phyloP scores from a whole-genome alignment of 768 basidiomycete species.

The Rhodosporidiobolus odoratus region DNA sequence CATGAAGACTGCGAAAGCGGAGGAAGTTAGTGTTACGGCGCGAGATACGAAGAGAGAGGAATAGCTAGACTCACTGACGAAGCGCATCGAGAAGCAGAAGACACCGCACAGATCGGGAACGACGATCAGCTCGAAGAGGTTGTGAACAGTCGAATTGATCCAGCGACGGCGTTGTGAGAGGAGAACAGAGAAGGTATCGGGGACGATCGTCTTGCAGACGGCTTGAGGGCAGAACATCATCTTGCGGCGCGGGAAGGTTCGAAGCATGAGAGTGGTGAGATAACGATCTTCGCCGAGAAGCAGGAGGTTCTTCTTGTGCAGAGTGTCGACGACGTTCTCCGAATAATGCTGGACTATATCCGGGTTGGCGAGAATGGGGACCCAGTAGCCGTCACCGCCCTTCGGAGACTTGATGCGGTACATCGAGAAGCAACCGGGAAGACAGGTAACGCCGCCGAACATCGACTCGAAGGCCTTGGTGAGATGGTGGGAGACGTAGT shows the following conservation, averaged over 20 bases:
- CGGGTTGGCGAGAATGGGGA: constrained; percentile 95
- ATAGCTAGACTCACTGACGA: constrained; percentile 53
- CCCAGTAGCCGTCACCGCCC: constrained; percentile 91
- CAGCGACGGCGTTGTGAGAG: constrained; percentile 95
- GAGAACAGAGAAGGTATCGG: constrained; percentile 88
- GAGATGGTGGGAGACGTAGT: constrained; percentile 98
- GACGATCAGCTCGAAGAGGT: constrained; percentile 85
- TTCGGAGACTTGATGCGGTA: constrained; percentile 99
- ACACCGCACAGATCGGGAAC: constrained; percentile 98
- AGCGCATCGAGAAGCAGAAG: constrained; percentile 99
- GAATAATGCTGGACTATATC: constrained; percentile 99
- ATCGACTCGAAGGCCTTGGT: constrained; percentile 99
- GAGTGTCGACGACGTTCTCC: constrained; percentile 96
- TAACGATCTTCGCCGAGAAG: constrained; percentile 99
- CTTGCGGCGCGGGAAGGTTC: constrained; percentile 99
- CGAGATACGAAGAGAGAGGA: neutral
- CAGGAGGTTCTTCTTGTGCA: constrained; percentile 98
- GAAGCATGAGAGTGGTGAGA: constrained; percentile 91
- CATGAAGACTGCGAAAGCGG: constrained; percentile 60
- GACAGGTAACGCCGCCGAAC: constrained; percentile 98
- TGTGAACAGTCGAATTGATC: constrained; percentile 99
- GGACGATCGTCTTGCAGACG: constrained; percentile 97
- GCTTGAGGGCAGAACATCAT: constrained; percentile 98
- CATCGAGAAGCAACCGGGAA: constrained; percentile 99
- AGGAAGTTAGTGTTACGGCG: neutral